A percentile compares a stretch with the other conserved stretches of the same genome.
phyloP scores from a whole-genome alignment of 345 rosid species.

The Murraya koenigii region DNA sequence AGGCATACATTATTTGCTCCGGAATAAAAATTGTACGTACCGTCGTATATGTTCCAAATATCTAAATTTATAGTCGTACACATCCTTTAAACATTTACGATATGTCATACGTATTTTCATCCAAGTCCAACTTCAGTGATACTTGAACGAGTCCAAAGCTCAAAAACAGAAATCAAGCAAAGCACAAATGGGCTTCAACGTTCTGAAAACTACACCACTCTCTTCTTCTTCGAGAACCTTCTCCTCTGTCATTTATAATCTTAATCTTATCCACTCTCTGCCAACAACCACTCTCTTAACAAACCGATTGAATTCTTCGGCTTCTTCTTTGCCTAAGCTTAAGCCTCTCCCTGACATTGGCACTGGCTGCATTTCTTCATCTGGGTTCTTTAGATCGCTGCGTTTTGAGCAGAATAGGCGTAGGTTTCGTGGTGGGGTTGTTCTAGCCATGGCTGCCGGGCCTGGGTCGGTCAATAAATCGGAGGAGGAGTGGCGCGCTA shows the following conservation, averaged over 20 bases:
- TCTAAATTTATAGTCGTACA: no score
- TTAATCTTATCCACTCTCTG: not conserved
- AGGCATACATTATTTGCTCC: rapidly evolving
- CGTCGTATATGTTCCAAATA: no score
- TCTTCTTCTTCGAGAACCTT: constrained; percentile 21
- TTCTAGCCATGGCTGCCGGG: constrained; percentile 57
- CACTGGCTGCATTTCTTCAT: constrained; percentile 14
- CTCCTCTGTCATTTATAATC: constrained; percentile 1
- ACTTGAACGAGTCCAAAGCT: not conserved
- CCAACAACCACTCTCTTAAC: not conserved
- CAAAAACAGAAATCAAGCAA: not conserved
- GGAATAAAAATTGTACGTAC: no score
- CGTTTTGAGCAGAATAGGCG: constrained; percentile 26
- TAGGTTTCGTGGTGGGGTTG: constrained; percentile 42
- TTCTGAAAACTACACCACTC: constrained; percentile 33
- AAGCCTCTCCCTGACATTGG: constrained; percentile 5
- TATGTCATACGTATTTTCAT: no score
- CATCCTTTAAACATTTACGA: no score
- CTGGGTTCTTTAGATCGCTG: constrained; percentile 22
- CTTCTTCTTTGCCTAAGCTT: constrained; percentile 8
- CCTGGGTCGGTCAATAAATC: constrained; percentile 64
- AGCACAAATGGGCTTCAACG: constrained; percentile 37
- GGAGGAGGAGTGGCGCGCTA: constrained; percentile 88
- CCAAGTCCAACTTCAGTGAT: no score
- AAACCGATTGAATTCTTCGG: not conserved